Base-by-base conservation (phyloP, 2,329 filamentous ascomycete species). In the Fusarium guadeloupense region DNA sequence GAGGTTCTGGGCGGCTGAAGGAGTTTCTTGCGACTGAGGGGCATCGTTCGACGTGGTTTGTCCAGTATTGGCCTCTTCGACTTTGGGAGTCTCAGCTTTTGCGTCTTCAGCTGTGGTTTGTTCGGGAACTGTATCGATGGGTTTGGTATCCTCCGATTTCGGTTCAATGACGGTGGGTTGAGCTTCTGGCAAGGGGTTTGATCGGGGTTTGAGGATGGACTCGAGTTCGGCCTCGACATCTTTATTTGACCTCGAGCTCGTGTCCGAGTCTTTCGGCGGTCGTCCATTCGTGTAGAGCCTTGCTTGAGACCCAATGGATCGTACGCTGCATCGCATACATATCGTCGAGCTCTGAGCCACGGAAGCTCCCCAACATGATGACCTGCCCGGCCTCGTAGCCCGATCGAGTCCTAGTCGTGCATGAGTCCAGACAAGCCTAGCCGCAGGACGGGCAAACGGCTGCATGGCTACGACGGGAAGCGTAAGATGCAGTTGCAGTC, bases 371-470 rank as follows among this genome's bases (percentile, higher is more conserved):
- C 45, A 64, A 37, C 55, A 67, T 39, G 55, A 67, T 39, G 55
- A 47, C 49, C 58, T 63, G 51, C 50, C 51, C 14, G 67, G 51
- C 52, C 62, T 55, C 34, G 56, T 50, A 41, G 66, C 56, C 47
- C 59, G 64, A 49, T 67, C 58, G 41, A 72, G 54, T 35, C 69
- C 61, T 51, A 69, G 63, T 60, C 65, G 59, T 51, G 69, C 67
- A 51, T 72, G 68, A 52, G 66, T 61, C 70, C 66, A 71, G 52
- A 69, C 71, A 33, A 70, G 64, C 55, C 72, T 70, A 54, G 64
- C 70, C 46, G 62, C 67, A 43, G 71, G 69, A 51, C 73, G 72
- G 58, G 70, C 71, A 60, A 76, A 69, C 21, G 72, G 71, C 68
- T 75, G 75, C 75, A 77, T 77, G 44, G 59, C 64, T 23, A 43